Percentiles rank a stretch among this genome's conserved stretches.
These are phyloP conservation scores for Floccularia luteovirens DNA, from an alignment of 768 basidiomycete genomes.

Conservation along the genomic window DNA sequence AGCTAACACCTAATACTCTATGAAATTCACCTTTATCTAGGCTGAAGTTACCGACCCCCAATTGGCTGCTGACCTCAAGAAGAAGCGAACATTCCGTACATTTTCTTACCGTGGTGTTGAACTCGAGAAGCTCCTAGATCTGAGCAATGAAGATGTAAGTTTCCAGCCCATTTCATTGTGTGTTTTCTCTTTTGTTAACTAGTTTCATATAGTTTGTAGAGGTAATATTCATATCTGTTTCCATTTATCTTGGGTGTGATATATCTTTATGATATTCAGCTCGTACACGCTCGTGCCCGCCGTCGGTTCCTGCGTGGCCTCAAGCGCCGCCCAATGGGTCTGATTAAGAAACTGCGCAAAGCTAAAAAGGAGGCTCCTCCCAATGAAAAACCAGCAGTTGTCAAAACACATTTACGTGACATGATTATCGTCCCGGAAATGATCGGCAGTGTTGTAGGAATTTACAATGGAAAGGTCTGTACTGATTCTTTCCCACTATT, in stretches of 20 bases:
- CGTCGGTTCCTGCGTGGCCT: conserved; percentile 98
- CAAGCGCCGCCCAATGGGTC: conserved; percentile 96
- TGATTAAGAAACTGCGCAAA: conserved; percentile 99
- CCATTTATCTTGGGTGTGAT: not conserved
- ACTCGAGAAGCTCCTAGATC: conserved; percentile 95
- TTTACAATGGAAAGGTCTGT: conserved; percentile 94
- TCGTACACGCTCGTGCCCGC: conserved; percentile 98
- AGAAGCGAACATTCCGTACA: conserved; percentile 97
- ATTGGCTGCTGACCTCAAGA: conserved; percentile 96
- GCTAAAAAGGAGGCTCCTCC: conserved; percentile 99
- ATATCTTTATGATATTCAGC: conserved; percentile 30
- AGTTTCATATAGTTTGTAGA: conserved; percentile 59
- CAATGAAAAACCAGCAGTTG: conserved; percentile 97
- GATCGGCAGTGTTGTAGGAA: conserved; percentile 97
- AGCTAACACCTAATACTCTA: conserved; percentile 8
- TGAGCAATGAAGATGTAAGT: conserved; percentile 92
- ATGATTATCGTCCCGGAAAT: conserved; percentile 99
- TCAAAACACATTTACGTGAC: conserved; percentile 98
- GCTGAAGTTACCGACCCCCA: conserved; percentile 91
- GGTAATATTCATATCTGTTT: conserved; percentile 28
- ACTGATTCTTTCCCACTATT: not conserved
- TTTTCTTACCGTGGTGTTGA: conserved; percentile 98
- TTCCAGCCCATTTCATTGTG: not conserved
- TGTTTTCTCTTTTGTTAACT: not conserved
- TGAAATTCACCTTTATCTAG: conserved; percentile 25